Evolutionary conservation across 139 green algal genomes (phyloP).

Genomic region (Ettlia oleoabundans): DNA sequence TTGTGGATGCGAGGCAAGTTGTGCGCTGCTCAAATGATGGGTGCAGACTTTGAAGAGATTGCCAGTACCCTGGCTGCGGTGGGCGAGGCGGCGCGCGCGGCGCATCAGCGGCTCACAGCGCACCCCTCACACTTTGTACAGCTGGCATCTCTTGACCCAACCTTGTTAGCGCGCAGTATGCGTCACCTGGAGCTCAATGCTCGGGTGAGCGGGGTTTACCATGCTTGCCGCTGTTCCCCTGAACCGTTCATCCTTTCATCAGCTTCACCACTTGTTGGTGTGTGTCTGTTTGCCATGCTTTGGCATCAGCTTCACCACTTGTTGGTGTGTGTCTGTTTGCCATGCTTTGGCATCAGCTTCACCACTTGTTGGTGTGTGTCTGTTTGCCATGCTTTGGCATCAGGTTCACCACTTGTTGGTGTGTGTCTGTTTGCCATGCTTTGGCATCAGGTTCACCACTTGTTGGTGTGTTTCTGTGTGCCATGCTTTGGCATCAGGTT

Average conservation of each 20-base stretch:
- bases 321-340: neutral
- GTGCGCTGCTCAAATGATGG: neutral
- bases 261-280: neutral
- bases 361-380: neutral
- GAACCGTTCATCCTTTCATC: neutral
- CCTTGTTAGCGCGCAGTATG: conserved; percentile 50
- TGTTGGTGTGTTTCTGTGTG: neutral
- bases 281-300: neutral
- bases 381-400: neutral
- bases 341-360: neutral
- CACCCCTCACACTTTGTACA: conserved; percentile 57
- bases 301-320: no score
- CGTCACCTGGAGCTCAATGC: conserved; percentile 73
- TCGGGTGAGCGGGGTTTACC: conserved; percentile 12
- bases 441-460: neutral
- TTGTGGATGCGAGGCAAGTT: neutral
- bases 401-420: neutral
- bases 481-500: neutral
- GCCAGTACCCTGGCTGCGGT: conserved; percentile 17
- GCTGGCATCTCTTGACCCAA: conserved; percentile 38
- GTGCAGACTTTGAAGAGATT: conserved; percentile 27
- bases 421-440: neutral
- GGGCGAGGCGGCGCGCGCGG: conserved; percentile 51
- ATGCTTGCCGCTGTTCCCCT: neutral
- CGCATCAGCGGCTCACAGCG: conserved; percentile 55